Percentiles rank a stretch among this genome's conserved stretches.
Conservation (phyloP, 257 asterid genomes). For the Nicotiana paniculata region DNA sequence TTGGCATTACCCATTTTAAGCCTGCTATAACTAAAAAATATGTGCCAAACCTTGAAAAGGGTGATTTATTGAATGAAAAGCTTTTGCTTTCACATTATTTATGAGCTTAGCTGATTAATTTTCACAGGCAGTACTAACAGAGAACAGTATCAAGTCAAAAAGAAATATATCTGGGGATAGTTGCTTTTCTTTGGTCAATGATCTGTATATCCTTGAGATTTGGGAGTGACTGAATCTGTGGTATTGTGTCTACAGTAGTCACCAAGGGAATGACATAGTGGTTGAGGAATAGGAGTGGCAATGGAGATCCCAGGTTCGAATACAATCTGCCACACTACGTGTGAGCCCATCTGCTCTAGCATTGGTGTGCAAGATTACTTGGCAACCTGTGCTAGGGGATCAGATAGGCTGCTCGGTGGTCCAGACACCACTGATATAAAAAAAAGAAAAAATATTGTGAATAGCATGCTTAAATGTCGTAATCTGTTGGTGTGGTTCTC, state of each 20-base stretch:
- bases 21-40: too few relatives aligned
- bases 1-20: too few relatives aligned
- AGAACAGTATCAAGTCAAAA: not conserved
- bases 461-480: not conserved
- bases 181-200: not conserved
- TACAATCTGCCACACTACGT: not conserved
- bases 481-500: not conserved
- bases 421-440: not conserved
- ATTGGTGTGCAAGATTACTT: not conserved
- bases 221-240: not conserved
- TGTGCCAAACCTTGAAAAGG: too few relatives aligned
- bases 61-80: too few relatives aligned
- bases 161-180: not conserved
- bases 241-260: not conserved
- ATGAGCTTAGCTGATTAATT: not conserved
- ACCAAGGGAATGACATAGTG: not conserved
- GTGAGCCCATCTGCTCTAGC: not conserved
- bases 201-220: not conserved
- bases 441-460: not conserved
- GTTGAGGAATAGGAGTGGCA: not conserved
- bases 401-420: not conserved
- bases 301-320: constrained; percentile 1
- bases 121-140: not conserved
- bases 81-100: not conserved
- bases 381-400: not conserved